Evolutionary conservation across 2,329 filamentous ascomycete genomes (phyloP).

Genomic region (Hymenoscyphus fraxineus): DNA sequence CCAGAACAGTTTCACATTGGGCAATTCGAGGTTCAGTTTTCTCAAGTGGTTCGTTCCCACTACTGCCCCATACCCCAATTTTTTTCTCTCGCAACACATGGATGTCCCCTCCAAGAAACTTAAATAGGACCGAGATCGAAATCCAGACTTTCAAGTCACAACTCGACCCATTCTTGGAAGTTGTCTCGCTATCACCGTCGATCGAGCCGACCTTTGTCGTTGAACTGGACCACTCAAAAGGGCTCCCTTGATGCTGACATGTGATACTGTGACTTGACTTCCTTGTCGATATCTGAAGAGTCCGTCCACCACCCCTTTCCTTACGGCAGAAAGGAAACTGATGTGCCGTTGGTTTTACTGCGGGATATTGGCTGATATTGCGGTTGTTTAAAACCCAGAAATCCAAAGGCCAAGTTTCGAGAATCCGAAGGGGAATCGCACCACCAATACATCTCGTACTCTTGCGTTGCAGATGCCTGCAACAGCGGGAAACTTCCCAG

Average conservation of each 20-base stretch:
- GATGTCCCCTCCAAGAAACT: not conserved
- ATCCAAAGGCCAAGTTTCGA: not conserved
- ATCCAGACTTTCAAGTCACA: not conserved
- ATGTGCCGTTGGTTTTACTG: not conserved
- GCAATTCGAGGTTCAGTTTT: not conserved
- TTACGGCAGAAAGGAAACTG: not conserved
- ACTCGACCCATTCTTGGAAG: not conserved
- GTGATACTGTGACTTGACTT: not conserved
- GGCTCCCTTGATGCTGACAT: not conserved
- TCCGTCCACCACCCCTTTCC: not conserved
- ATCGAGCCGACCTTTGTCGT: not conserved
- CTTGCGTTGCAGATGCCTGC: conserved; percentile 1
- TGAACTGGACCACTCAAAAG: conserved; percentile 2
- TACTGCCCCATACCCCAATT: not conserved
- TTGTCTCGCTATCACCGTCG: not conserved
- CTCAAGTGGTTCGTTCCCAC: not conserved
- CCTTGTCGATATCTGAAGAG: not conserved
- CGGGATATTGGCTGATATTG: conserved; percentile 2
- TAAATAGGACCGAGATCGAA: conserved; percentile 3
- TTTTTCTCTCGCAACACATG: not conserved
- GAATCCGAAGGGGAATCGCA: not conserved
- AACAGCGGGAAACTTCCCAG: not conserved
- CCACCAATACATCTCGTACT: not conserved
- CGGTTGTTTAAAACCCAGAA: not conserved
- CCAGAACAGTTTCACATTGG: not conserved